These are phyloP conservation scores for Silene vulgaris DNA, from an alignment of 179 eudicot species.

Conservation along the genomic window DNA sequence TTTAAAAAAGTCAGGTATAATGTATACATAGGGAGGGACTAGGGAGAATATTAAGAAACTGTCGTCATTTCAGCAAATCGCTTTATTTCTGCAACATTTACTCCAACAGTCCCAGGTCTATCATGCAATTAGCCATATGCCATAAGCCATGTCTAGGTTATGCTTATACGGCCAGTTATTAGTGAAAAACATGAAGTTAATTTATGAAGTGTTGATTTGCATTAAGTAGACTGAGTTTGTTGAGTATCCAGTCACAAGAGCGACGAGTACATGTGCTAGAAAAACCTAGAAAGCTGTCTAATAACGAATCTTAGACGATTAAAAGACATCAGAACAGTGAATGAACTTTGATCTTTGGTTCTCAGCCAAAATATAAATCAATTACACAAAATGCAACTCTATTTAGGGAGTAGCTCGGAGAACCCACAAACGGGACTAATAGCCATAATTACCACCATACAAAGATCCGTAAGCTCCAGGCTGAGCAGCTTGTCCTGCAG, in stretches of 20 bases:
- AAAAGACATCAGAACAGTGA: neutral
- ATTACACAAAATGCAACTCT: neutral
- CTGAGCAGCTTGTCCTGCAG: conserved; percentile 39
- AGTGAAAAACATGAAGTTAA: neutral
- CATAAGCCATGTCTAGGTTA: no score
- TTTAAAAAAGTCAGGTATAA: no score
- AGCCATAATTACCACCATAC: conserved; percentile 38
- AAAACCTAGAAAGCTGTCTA: neutral
- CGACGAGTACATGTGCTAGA: neutral
- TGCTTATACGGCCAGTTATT: neutral
- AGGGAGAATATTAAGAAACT: no score
- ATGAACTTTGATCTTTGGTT: neutral
- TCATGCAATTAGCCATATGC: no score
- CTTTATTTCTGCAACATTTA: no score
- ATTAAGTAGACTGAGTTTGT: neutral
- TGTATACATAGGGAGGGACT: no score
- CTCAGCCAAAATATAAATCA: neutral
- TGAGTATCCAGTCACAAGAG: neutral
- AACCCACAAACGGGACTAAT: conserved; percentile 21
- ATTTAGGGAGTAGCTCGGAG: neutral
- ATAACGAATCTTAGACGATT: neutral
- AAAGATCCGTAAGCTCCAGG: conserved; percentile 45
- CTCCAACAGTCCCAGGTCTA: no score
- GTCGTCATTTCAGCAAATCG: no score
- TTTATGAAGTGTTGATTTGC: neutral